phyloP scores from a whole-genome alignment of 352 stramenopile species.

The Phytophthora parvispora region DNA sequence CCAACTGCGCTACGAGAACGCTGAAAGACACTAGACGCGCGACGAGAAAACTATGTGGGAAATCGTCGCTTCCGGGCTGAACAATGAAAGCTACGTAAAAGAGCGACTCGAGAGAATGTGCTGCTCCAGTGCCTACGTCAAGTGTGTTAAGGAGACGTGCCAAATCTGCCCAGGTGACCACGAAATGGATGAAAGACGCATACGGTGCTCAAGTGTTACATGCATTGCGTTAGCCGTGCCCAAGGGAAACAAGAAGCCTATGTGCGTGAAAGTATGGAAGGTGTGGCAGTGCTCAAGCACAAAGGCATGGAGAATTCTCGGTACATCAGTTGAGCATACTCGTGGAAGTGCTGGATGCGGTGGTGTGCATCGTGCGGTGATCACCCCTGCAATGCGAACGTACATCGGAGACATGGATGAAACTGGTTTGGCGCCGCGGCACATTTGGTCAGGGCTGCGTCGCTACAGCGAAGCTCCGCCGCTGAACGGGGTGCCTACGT shows the following conservation, averaged over 20 bases:
- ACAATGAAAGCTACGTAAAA: not conserved
- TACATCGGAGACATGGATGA: constrained; percentile 7
- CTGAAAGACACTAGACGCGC: not conserved
- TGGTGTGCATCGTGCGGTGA: not conserved
- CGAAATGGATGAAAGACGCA: not conserved
- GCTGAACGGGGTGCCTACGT: not conserved
- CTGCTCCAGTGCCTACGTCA: not conserved
- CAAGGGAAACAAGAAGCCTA: not conserved
- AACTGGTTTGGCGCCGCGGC: not conserved
- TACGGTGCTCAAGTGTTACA: not conserved
- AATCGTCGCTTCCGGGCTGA: not conserved
- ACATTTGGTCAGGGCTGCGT: constrained; percentile 5
- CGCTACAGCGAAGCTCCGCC: not conserved
- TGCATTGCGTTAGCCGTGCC: not conserved
- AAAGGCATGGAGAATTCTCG: not conserved
- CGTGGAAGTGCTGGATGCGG: not conserved
- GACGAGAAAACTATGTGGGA: not conserved
- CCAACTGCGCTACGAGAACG: not conserved
- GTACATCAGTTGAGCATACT: not conserved
- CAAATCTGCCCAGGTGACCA: not conserved
- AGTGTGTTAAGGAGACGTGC: not conserved
- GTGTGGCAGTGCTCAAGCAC: not conserved
- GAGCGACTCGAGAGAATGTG: not conserved
- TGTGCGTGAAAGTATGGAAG: constrained; percentile 3
- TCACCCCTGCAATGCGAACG: constrained; percentile 2